Conservation (phyloP, 2,329 filamentous ascomycete species). For the Penicillium sp. region DNA sequence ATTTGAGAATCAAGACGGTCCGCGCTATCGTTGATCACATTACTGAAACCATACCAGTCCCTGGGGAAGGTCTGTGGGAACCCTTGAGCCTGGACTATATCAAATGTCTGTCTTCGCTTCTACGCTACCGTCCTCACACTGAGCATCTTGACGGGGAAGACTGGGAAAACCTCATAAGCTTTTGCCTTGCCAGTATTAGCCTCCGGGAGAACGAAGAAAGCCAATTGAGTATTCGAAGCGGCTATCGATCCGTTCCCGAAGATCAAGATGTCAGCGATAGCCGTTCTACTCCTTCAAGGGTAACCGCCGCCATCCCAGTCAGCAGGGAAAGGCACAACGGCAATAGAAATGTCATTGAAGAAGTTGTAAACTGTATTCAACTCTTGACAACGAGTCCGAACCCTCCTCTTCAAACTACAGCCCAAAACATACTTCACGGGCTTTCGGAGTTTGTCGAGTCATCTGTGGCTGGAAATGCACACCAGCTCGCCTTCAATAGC, state of each 20-base stretch:
- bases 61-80: constrained; percentile 63
- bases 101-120: constrained; percentile 68
- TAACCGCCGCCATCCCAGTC: constrained; percentile 28
- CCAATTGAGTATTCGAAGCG: constrained; percentile 33
- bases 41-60: constrained; percentile 66
- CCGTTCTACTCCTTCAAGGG: constrained; percentile 34
- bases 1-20: constrained; percentile 74
- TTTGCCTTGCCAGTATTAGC: constrained; percentile 65
- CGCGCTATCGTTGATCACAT: constrained; percentile 78
- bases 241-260: constrained; percentile 29
- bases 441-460: constrained; percentile 63
- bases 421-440: constrained; percentile 56
- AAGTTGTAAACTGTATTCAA: constrained; percentile 65
- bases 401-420: constrained; percentile 61
- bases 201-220: constrained; percentile 28
- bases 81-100: constrained; percentile 75
- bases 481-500: constrained; percentile 71
- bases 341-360: constrained; percentile 46
- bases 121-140: constrained; percentile 72
- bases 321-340: constrained; percentile 27
- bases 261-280: constrained; percentile 26
- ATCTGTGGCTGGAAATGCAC: constrained; percentile 59
- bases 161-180: constrained; percentile 69
- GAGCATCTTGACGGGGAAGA: constrained; percentile 70
- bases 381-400: constrained; percentile 65